Percentiles rank a stretch among this genome's conserved stretches.
Conservation (phyloP, 768 basidiomycete genomes). For the Tylopilus subfusipes region DNA sequence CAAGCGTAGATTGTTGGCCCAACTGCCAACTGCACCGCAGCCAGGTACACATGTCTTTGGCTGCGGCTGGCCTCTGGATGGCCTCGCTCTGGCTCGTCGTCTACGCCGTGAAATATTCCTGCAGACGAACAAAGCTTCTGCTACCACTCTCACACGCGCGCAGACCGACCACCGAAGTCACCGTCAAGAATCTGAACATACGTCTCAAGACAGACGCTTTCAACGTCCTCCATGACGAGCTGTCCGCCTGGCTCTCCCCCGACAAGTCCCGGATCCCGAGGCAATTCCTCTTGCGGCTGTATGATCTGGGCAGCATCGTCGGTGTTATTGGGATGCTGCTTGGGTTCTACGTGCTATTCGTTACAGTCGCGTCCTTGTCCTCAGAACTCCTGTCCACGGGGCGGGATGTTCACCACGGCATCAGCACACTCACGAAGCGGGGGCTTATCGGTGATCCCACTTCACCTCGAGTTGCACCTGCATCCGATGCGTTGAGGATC, state of each 20-base stretch:
- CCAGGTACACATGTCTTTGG: conserved; percentile 24
- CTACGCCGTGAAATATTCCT: conserved; percentile 24
- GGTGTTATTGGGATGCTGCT: conserved; percentile 48
- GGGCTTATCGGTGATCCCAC: neutral
- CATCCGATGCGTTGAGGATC: conserved; percentile 13
- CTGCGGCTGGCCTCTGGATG: conserved; percentile 20
- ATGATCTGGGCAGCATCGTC: conserved; percentile 47
- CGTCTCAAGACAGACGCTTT: conserved; percentile 46
- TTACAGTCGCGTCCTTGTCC: conserved; percentile 29
- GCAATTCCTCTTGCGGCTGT: conserved; percentile 35
- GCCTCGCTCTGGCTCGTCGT: conserved; percentile 24
- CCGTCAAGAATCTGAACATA: conserved; percentile 28
- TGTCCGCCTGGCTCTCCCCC: conserved; percentile 36
- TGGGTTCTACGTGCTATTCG: conserved; percentile 38
- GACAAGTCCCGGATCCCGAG: conserved; percentile 26
- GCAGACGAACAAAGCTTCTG: conserved; percentile 13
- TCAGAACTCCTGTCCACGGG: conserved; percentile 10
- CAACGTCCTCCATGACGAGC: conserved; percentile 47
- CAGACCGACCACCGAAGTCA: conserved; percentile 19
- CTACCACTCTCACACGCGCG: conserved; percentile 22
- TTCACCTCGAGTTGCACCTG: neutral
- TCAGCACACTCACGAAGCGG: conserved; percentile 16
- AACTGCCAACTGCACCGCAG: conserved; percentile 1
- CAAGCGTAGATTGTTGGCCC: neutral
- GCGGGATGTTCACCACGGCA: neutral